Conservation (phyloP, 2,329 filamentous ascomycete species). For the Penicillium verrucosum region DNA sequence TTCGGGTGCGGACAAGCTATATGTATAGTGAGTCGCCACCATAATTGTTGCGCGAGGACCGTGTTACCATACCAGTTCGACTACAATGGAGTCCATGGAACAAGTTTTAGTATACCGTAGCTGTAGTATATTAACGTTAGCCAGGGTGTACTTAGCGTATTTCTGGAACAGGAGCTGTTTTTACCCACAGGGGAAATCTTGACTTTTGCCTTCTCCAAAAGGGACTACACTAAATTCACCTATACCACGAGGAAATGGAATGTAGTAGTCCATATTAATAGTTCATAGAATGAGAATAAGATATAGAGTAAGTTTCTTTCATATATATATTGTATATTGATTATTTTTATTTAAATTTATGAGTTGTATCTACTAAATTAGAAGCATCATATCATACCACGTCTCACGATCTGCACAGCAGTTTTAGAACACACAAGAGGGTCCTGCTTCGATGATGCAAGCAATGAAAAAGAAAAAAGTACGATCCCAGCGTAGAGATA, state of each 20-base stretch:
- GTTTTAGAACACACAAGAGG: slow-evolving; percentile 11
- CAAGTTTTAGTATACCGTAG: too few relatives aligned
- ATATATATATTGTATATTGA: not conserved
- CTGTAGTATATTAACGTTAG: too few relatives aligned
- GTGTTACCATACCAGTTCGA: too few relatives aligned
- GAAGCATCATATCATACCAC: slow-evolving; percentile 12
- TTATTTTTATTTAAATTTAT: not conserved
- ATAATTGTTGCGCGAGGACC: too few relatives aligned
- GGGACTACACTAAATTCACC: too few relatives aligned
- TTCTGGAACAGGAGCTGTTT: too few relatives aligned
- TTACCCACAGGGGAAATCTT: too few relatives aligned
- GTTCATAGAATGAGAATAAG: not conserved
- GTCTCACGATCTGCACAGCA: slow-evolving; percentile 22
- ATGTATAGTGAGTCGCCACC: too few relatives aligned
- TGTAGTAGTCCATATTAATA: not conserved
- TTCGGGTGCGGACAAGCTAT: too few relatives aligned
- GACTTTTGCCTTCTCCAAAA: too few relatives aligned
- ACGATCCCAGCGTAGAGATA: not conserved
- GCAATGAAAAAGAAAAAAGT: not conserved
- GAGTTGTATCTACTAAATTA: slow-evolving; percentile 10
- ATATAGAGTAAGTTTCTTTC: not conserved
- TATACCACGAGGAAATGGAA: not conserved
- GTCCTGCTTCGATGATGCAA: slow-evolving; percentile 9
- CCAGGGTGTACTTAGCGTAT: too few relatives aligned
- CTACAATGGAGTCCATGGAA: too few relatives aligned